Evolutionary conservation across 1,139 yeast species (phyloP).

Genomic region (Debaryomyces nepalensis): DNA sequence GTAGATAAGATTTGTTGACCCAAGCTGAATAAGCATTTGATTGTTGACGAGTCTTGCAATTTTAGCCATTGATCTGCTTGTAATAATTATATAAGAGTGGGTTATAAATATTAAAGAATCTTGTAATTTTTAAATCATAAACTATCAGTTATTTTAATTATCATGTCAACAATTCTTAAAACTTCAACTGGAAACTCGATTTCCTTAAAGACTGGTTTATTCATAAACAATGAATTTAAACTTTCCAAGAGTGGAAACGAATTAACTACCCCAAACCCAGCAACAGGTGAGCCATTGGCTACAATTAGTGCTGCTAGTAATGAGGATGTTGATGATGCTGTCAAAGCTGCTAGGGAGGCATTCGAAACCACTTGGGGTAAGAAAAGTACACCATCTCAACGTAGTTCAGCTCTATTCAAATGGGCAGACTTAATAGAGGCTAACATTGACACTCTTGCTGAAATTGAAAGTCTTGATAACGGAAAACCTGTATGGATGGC

Average conservation of each 20-base stretch:
- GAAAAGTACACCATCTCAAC: slow-evolving; percentile 42
- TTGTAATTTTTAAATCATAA: neutral
- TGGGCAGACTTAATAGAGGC: slow-evolving; percentile 60
- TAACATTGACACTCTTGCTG: slow-evolving; percentile 54
- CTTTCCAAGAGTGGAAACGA: slow-evolving; percentile 53
- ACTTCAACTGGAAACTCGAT: slow-evolving; percentile 20
- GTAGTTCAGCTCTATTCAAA: slow-evolving; percentile 53
- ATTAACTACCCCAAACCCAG: slow-evolving; percentile 56
- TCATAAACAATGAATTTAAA: slow-evolving; percentile 70
- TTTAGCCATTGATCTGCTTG: too few relatives aligned
- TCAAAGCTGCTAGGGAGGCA: slow-evolving; percentile 59
- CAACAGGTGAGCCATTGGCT: slow-evolving; percentile 60
- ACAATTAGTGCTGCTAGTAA: slow-evolving; percentile 58
- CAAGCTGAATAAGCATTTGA: too few relatives aligned
- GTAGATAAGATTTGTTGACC: too few relatives aligned
- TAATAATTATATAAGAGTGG: neutral
- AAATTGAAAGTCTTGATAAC: slow-evolving; percentile 70
- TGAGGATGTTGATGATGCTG: slow-evolving; percentile 64
- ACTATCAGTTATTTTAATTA: neutral
- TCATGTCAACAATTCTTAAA: slow-evolving; percentile 19
- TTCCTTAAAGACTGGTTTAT: slow-evolving; percentile 52
- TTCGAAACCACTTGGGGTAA: slow-evolving; percentile 44
- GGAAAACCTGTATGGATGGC: slow-evolving; percentile 63
- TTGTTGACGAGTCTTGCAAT: too few relatives aligned
- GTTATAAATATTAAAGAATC: neutral